Evolutionary conservation across 164 flowering plant species (phyloP).

Genomic region (Vitis vinifera): ASM3070453v1 NC_081808.1:486001-486500

Average conservation of each 20-base stretch:
- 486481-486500: slow-evolving; percentile 81
- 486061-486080: slow-evolving; percentile 5
- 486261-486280: slow-evolving; percentile 34
- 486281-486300: slow-evolving; percentile 84
- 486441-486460: slow-evolving; percentile 66
- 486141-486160: slow-evolving; percentile 73
- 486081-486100: slow-evolving; percentile 83
- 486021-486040: not conserved
- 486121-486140: slow-evolving; percentile 84
- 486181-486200: slow-evolving; percentile 6
- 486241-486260: slow-evolving; percentile 29
- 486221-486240: not conserved
- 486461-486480: slow-evolving; percentile 99
- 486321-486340: slow-evolving; percentile 25
- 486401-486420: slow-evolving; percentile 10
- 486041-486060: not conserved
- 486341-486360: slow-evolving; percentile 48
- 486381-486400: slow-evolving; percentile 17
- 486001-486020: not conserved
- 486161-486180: slow-evolving; percentile 42
- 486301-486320: slow-evolving; percentile 73
- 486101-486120: slow-evolving; percentile 51
- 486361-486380: slow-evolving; percentile 85
- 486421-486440: slow-evolving; percentile 1
- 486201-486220: not conserved